A percentile compares a stretch with the other conserved stretches of the same genome.
Evolutionary conservation across 768 basidiomycete genomes (phyloP).

Genomic region (Suillus alpinus): DNA sequence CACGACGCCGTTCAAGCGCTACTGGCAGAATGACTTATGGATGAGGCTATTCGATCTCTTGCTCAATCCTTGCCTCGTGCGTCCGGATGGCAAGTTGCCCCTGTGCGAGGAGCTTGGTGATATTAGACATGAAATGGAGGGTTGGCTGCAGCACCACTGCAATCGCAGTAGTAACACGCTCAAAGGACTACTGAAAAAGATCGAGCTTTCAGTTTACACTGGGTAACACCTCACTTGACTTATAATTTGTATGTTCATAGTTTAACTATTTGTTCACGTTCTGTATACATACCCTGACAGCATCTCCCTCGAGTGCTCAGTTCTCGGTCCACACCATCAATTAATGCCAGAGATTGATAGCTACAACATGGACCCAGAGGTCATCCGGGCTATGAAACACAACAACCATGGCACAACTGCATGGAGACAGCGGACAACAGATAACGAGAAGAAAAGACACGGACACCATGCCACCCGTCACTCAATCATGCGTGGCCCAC

Average conservation of each 20-base stretch:
- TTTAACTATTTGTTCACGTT: not conserved
- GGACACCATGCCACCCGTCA: not conserved
- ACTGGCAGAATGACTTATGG: conserved; percentile 94
- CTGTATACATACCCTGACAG: not conserved
- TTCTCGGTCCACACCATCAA: not conserved
- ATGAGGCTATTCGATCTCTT: conserved; percentile 77
- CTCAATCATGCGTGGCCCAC: conserved; percentile 52
- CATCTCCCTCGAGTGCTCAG: not conserved
- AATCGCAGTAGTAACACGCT: conserved; percentile 79
- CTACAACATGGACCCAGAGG: conserved; percentile 1
- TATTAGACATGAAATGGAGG: conserved; percentile 80
- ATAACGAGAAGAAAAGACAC: conserved; percentile 1
- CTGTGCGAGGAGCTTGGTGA: conserved; percentile 63
- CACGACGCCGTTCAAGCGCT: conserved; percentile 80
- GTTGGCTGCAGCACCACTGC: conserved; percentile 83
- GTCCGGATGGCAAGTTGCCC: conserved; percentile 61
- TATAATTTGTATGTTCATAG: not conserved
- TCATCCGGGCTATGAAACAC: not conserved
- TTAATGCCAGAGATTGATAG: conserved; percentile 2
- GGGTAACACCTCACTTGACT: conserved; percentile 9
- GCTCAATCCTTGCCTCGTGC: conserved; percentile 74
- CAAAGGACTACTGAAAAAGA: conserved; percentile 81
- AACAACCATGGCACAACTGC: conserved; percentile 3
- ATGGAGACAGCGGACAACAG: conserved; percentile 1
- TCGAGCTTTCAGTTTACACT: conserved; percentile 53